Evolutionary conservation across 164 flowering plant species (phyloP), one percentile per base, ranked within the genome.

Genomic region (Aristolochia contorta): DNA sequence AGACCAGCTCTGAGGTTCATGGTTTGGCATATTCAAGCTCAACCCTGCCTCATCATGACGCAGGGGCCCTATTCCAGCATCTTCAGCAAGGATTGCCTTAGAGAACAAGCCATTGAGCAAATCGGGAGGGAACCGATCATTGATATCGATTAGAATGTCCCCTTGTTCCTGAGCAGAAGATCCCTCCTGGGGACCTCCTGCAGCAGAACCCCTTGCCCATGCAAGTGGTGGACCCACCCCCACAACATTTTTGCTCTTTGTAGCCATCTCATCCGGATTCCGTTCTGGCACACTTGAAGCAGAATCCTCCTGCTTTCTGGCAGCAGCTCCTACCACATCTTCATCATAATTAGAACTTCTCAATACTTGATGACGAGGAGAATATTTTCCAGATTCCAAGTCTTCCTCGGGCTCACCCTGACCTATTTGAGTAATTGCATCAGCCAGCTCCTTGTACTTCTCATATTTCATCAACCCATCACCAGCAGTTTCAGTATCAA

Each of bases 1-100:
- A 32, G 99, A 94, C 97, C 99, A 91, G 61, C 61, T 84, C 67
- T 87, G 77, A 45, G 93, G 97, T 15, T 94, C 97, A 69, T 80
- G 96, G 67, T 89, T 91, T 56, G 81, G 87, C 79, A 94, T 76
- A 59, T 87, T 87, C 73, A 87, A 66, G 66, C 96, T 94, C 74
- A 91, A 65, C 9, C 93, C 97, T 76, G 84, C 61, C 58, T 91
- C 91, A 75, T 84, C 91, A 1, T 54, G 57, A 49, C 62, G 74
- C 63, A 82, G 69, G 12, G 73, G 72, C 54, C 69, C 64, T 20
- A 77, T 37, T 43, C 64, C 74, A 59, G 85, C 33, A 12, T 77
- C 37, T 61, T 76, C 81, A 54, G 79, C 83, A 49, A 74, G 57
- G 41, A 62, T 48, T 71, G 82, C 92, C 58, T 70, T 77, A 8